Conservation (phyloP, 2,329 filamentous ascomycete species). For the Stachybotrys elegans region DNA sequence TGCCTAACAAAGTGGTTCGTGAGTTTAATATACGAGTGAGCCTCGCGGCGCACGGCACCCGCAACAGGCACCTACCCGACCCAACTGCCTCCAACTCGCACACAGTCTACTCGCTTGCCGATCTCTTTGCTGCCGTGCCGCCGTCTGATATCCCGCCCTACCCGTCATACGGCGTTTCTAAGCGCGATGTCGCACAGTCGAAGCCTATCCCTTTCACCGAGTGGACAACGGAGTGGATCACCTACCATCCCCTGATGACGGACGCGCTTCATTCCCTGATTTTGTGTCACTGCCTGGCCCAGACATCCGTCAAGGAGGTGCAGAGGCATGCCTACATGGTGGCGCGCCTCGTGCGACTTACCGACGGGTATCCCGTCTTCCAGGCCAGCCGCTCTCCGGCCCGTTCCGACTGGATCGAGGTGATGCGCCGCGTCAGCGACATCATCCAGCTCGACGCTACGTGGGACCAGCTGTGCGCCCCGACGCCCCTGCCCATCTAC, state of each 20-base stretch:
- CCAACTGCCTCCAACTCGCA: slow-evolving; percentile 22
- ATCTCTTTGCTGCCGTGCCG: slow-evolving; percentile 66
- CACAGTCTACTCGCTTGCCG: slow-evolving; percentile 42
- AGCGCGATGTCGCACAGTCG: slow-evolving; percentile 20
- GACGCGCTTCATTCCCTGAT: slow-evolving; percentile 76
- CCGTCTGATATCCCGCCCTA: slow-evolving; percentile 64
- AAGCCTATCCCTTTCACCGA: slow-evolving; percentile 29
- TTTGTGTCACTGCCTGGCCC: slow-evolving; percentile 71
- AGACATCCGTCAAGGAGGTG: slow-evolving; percentile 73
- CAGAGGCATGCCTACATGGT: slow-evolving; percentile 78
- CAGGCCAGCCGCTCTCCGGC: slow-evolving; percentile 66
- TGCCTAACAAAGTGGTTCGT: slow-evolving; percentile 55
- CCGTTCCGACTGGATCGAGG: slow-evolving; percentile 75
- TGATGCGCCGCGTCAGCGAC: slow-evolving; percentile 61
- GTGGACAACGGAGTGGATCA: slow-evolving; percentile 33
- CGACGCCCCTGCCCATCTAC: slow-evolving; percentile 44
- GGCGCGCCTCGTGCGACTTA: slow-evolving; percentile 66
- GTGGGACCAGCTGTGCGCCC: slow-evolving; percentile 69
- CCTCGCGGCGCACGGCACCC: slow-evolving; percentile 43
- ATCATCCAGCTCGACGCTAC: slow-evolving; percentile 60
- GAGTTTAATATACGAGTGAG: slow-evolving; percentile 54
- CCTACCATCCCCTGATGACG: slow-evolving; percentile 74
- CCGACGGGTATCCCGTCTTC: slow-evolving; percentile 78
- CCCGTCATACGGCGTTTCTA: slow-evolving; percentile 41
- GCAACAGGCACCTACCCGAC: slow-evolving; percentile 33